Conservation (phyloP, 1,284 basidiomycete genomes). For the Mrakiaceae sp. region DNA sequence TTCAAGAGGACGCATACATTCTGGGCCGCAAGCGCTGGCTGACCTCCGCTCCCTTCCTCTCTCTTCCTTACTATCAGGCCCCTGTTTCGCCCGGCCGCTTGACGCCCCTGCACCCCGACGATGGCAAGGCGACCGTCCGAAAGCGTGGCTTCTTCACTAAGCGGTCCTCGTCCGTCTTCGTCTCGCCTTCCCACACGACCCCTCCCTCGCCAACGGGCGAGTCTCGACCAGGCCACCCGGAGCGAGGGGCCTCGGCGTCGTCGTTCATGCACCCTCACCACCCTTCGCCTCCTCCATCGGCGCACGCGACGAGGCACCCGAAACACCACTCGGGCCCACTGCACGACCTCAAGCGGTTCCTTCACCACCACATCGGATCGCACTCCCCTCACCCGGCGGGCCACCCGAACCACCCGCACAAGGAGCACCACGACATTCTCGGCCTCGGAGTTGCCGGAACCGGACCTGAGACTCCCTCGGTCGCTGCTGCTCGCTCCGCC, state of each 20-base stretch:
- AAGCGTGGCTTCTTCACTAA: conserved; percentile 12
- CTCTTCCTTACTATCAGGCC: too few relatives aligned
- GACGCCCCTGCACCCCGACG: too few relatives aligned
- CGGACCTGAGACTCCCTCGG: too few relatives aligned
- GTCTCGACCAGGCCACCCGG: neutral
- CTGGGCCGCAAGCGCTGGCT: too few relatives aligned
- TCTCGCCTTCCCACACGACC: conserved; percentile 1
- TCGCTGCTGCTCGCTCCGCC: too few relatives aligned
- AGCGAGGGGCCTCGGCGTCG: neutral
- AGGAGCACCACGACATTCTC: conserved; percentile 3
- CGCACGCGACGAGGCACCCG: conserved; percentile 31
- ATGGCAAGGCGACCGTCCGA: too few relatives aligned
- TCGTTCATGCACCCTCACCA: neutral
- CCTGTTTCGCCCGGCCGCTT: too few relatives aligned
- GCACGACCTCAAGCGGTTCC: conserved; percentile 81
- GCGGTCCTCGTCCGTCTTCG: neutral
- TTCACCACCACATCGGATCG: conserved; percentile 75
- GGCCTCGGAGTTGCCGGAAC: neutral
- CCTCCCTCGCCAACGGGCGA: conserved; percentile 5
- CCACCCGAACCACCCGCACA: conserved; percentile 20
- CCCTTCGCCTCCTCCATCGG: conserved; percentile 25
- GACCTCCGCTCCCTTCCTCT: too few relatives aligned
- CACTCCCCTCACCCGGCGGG: conserved; percentile 25
- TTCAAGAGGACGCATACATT: too few relatives aligned
- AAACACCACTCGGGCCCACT: conserved; percentile 49